Conservation (phyloP, 805 yeast genomes). For the Candida tibetensis region DNA sequence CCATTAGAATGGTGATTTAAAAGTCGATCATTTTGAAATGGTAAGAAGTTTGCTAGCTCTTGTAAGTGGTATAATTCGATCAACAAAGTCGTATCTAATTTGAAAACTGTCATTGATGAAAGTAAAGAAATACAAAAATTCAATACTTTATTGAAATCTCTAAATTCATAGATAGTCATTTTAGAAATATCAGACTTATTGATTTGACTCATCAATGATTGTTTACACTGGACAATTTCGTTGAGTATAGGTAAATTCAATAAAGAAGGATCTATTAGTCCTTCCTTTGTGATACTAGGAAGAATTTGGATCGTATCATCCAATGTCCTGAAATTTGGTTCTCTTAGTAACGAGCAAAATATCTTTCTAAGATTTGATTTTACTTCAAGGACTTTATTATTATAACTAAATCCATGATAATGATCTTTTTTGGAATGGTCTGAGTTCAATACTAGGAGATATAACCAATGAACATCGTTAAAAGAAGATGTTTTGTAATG, state of each 20-base stretch:
- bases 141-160: slow-evolving; percentile 14
- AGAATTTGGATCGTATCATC: slow-evolving; percentile 7
- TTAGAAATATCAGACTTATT: neutral
- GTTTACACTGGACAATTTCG: slow-evolving; percentile 16
- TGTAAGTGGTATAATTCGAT: slow-evolving; percentile 18
- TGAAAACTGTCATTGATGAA: slow-evolving; percentile 21
- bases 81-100: slow-evolving; percentile 12
- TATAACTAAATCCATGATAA: neutral
- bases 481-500: neutral
- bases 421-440: neutral
- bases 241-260: slow-evolving; percentile 13
- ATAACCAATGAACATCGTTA: neutral
- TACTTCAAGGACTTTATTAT: neutral
- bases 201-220: slow-evolving; percentile 6
- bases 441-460: slow-evolving; percentile 1
- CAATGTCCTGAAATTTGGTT: slow-evolving; percentile 2
- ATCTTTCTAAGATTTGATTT: neutral
- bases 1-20: slow-evolving; percentile 14
- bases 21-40: slow-evolving; percentile 19
- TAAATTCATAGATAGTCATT: slow-evolving; percentile 13
- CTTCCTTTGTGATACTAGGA: slow-evolving; percentile 9
- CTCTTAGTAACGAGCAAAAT: neutral
- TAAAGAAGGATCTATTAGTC: slow-evolving; percentile 3
- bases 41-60: slow-evolving; percentile 19
- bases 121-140: slow-evolving; percentile 17